These are phyloP conservation scores for Neurospora sp. DNA, from an alignment of 495 filamentous ascomycete species.

Conservation along the genomic window DNA sequence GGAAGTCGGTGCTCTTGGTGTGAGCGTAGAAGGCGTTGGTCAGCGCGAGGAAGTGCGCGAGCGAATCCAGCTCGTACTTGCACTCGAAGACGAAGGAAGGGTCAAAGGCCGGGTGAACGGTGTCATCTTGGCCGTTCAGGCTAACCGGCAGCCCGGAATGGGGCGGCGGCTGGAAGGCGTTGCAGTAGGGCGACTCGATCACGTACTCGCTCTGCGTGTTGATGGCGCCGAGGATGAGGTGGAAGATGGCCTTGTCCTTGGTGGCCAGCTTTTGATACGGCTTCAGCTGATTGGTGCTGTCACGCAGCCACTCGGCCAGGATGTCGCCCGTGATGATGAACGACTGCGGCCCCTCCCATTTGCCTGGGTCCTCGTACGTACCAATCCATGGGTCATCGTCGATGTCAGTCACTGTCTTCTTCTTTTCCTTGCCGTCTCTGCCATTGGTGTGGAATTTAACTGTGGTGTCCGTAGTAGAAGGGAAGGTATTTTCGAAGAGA, in stretches of 20 bases:
- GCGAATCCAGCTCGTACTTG: constrained; percentile 96
- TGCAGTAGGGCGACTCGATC: constrained; percentile 92
- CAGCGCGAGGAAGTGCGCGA: constrained; percentile 82
- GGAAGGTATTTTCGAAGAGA: constrained; percentile 94
- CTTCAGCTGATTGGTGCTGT: constrained; percentile 89
- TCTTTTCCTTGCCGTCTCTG: constrained; percentile 24
- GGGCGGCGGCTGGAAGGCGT: constrained; percentile 92
- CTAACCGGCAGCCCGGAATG: constrained; percentile 61
- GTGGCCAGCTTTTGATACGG: constrained; percentile 81
- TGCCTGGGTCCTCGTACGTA: constrained; percentile 33
- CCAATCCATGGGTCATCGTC: constrained; percentile 1
- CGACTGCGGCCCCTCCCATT: constrained; percentile 76
- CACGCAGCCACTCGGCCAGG: constrained; percentile 93
- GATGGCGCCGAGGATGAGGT: constrained; percentile 85
- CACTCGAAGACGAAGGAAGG: constrained; percentile 85
- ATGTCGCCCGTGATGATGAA: constrained; percentile 99
- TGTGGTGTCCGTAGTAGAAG: constrained; percentile 89
- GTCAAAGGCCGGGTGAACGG: constrained; percentile 79
- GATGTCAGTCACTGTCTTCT: constrained; percentile 5
- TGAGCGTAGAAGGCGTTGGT: constrained; percentile 76
- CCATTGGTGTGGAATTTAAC: constrained; percentile 51
- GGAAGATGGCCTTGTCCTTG: constrained; percentile 63
- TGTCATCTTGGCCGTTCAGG: constrained; percentile 67
- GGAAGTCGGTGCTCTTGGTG: constrained; percentile 65
- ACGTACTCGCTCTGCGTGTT: constrained; percentile 94